phyloP scores from a whole-genome alignment of 129 eudicot genomes.

The Chrysanthemum seticuspe region DNA sequence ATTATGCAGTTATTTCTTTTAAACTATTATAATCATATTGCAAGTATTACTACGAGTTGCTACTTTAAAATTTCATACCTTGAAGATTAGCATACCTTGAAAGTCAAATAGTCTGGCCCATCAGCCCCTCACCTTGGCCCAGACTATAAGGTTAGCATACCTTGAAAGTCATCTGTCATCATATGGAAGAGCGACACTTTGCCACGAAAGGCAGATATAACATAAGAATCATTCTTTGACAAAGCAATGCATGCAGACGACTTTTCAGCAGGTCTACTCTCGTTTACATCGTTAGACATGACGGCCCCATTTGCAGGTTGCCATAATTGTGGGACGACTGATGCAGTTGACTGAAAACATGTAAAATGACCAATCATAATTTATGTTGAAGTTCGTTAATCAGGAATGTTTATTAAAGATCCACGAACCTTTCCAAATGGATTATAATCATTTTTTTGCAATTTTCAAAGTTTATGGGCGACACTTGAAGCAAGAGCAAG shows the following conservation, averaged over 20 bases:
- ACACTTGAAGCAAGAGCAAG: slow-evolving; percentile 74
- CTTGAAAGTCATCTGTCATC: slow-evolving; percentile 96
- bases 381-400: not conserved
- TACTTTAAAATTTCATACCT: too few species aligned
- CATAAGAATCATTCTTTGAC: slow-evolving; percentile 86
- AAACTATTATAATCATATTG: too few species aligned
- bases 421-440: slow-evolving; percentile 66
- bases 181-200: slow-evolving; percentile 84
- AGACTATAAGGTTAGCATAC: too few species aligned
- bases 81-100: too few species aligned
- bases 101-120: too few species aligned
- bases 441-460: slow-evolving; percentile 76
- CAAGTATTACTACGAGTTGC: too few species aligned
- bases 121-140: too few species aligned
- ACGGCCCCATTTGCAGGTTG: slow-evolving; percentile 71
- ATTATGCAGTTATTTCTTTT: too few species aligned
- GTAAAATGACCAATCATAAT: slow-evolving; percentile 33
- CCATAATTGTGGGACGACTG: slow-evolving; percentile 69
- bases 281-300: slow-evolving; percentile 67
- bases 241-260: slow-evolving; percentile 78
- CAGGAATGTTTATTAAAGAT: not conserved
- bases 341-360: slow-evolving; percentile 56
- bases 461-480: slow-evolving; percentile 80
- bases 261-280: slow-evolving; percentile 63
- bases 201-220: slow-evolving; percentile 93